Evolutionary conservation across 192 early-diverging fungal genomes (phyloP), one percentile per base, ranked within the genome.

Genomic region (Coemansia sp.): DNA sequence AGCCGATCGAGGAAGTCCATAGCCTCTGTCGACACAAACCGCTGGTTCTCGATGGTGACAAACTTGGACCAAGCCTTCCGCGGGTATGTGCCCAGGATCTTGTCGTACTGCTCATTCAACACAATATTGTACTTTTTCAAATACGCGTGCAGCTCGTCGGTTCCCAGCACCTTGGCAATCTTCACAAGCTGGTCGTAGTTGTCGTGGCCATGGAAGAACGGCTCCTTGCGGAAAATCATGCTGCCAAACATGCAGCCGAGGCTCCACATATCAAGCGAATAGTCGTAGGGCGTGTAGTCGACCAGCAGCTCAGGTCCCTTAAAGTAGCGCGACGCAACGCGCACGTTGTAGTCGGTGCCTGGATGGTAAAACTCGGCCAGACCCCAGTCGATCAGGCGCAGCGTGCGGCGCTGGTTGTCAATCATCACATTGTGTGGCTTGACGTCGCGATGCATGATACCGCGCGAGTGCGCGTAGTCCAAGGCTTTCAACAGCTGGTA

Each of bases 391-490:
- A 98, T 97, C 75, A 98, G 86, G 41, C 96, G 87, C 60, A 98
- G 85, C 87, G 90, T 91, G 66, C 94, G 90, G 76, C 94, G 92
- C 76, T 93, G 92, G 70, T 99, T 96, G 76, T 99, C 97, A 75
- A 99, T 99, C 97, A 99, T 99, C 25, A 99, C 95, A 66, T 98
- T 98, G 84, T 96, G 96, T 23, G 98, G 98, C 80, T 99, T 99
- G 70, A 99, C 96, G 80, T 99, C 97, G 53, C 97, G 90, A 78
- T 99, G 98, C 94, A 99, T 99, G 76, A 99, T 99, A 46, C 98
- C 98, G 55, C 93, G 88, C 36, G 96, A 98, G 66, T 99, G 97
- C 77, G 94, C 96, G 70, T 93, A 99, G 66, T 99, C 96, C 72
- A 99, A 88, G 17, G 97, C 97, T 86, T 97, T 99, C 36, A 99